Base-by-base conservation (phyloP, 768 basidiomycete species). In the Obba rivulosa region DNA sequence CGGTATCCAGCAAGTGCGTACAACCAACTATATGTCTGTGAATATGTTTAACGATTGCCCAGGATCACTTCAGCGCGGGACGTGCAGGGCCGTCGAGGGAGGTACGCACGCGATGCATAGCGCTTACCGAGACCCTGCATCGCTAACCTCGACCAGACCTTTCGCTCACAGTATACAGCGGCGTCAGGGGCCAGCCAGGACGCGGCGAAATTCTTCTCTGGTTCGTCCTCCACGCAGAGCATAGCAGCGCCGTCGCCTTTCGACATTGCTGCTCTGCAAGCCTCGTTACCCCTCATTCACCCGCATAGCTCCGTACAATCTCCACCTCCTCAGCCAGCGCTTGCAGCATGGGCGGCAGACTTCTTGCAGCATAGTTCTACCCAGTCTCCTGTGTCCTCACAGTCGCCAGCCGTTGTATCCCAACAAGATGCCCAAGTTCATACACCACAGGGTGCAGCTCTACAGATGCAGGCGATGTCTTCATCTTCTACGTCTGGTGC, bases 1-100 rank as follows among this genome's bases (percentile, higher is more conserved):
- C 57, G 87, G 87, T 8, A 60, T 79, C 2, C 87, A 89, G 63
- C 88, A 90, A 73, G 89, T 91, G 58, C 20, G 64, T 59, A n/a
- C 18, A 34, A 40, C 40, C 34, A 23, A 42, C 20, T 20, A 8
- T 23, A 22, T 38, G 43, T 43, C 16, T 52, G 41, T 43, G 35
- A 8, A 38, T 37, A 22, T 53, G 14, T 20, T 31, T 28, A 21
- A 31, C 28, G 3, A 18, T 8, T 20, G 24, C 14, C 4, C 57
- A 89, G 86, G 92, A 94, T 62, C 75, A 85, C 51, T 84, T 85
- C 62, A 76, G 79, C 41, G 63, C 78, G 16, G 73, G 74, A 28
- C 75, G 78, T 46, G 77, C 80, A 28, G 80, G 81, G 1, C 68
- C 84, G 20, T 85, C 86, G 21, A 69, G 75, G 62, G 78, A 84